A percentile compares a stretch with the other conserved stretches of the same genome.
Evolutionary conservation across 257 asterid species (phyloP).

Genomic region (Misopates orontium): DNA sequence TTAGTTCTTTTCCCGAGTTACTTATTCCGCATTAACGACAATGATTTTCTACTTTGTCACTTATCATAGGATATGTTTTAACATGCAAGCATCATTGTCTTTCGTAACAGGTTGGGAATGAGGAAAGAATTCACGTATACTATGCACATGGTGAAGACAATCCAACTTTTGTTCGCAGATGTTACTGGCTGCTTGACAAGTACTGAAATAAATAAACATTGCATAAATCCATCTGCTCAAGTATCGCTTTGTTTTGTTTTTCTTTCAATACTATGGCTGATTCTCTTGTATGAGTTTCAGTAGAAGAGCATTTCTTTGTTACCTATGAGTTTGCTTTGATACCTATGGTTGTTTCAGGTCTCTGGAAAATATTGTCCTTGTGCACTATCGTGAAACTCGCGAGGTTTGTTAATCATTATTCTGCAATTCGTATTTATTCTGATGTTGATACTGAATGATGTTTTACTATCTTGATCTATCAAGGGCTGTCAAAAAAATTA

Average conservation of each 20-base stretch:
- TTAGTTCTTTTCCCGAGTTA: too few relatives aligned
- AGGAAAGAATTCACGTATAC: constrained; percentile 96
- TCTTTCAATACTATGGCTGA: constrained; percentile 21
- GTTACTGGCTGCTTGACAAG: constrained; percentile 99
- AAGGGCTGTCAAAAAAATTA: background rate
- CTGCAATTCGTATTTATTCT: background rate
- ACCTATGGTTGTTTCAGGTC: constrained; percentile 58
- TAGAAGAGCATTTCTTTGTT: constrained; percentile 10
- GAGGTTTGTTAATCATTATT: constrained; percentile 63
- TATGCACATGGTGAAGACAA: constrained; percentile 96
- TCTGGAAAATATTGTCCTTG: constrained; percentile 90
- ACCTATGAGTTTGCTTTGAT: constrained; percentile 19
- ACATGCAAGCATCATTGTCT: constrained; percentile 24
- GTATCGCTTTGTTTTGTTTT: constrained; percentile 16
- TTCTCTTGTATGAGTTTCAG: constrained; percentile 22
- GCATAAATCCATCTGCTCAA: background rate
- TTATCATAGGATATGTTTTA: constrained; percentile 22
- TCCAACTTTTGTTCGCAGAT: constrained; percentile 94
- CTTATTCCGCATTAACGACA: too few relatives aligned
- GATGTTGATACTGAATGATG: background rate
- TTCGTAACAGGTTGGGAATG: constrained; percentile 77
- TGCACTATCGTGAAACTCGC: constrained; percentile 97
- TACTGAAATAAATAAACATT: constrained; percentile 37
- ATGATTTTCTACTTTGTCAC: too few relatives aligned
- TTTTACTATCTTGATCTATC: background rate